Evolutionary conservation across 2,329 filamentous ascomycete genomes (phyloP).

Genomic region (Fusarium fujikuroi): DNA sequence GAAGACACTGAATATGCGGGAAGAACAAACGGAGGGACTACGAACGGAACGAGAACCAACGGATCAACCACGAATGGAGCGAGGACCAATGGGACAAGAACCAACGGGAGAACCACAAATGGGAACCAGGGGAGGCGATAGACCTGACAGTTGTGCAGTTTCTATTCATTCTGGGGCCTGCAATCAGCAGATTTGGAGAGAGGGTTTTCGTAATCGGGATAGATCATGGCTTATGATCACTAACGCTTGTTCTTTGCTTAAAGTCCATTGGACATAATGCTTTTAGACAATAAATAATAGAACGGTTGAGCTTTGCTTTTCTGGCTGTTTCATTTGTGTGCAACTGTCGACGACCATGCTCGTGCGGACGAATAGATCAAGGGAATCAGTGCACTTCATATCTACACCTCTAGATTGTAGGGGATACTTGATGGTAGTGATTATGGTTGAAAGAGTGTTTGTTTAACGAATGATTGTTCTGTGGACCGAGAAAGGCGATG

Average conservation of each 20-base stretch:
- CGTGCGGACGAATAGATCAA: fast-evolving
- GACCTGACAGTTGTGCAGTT: too few relatives aligned
- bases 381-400: neutral
- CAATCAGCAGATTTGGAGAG: neutral
- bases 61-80: too few relatives aligned
- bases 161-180: too few relatives aligned
- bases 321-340: neutral
- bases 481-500: neutral
- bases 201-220: neutral
- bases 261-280: neutral
- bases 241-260: neutral
- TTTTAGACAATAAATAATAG: neutral
- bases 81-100: too few relatives aligned
- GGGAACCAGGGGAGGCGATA: too few relatives aligned
- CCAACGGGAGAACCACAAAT: too few relatives aligned
- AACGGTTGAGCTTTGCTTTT: neutral
- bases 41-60: too few relatives aligned
- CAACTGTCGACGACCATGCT: fast-evolving
- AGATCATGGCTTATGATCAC: fast-evolving
- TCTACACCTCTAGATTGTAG: fast-evolving
- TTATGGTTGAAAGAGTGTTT: fast-evolving
- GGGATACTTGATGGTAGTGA: neutral
- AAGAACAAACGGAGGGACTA: too few relatives aligned
- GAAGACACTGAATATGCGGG: too few relatives aligned
- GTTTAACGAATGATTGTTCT: neutral